Evolutionary conservation across 1,284 basidiomycete genomes (phyloP).

Genomic region (Malassezia nana): DNA sequence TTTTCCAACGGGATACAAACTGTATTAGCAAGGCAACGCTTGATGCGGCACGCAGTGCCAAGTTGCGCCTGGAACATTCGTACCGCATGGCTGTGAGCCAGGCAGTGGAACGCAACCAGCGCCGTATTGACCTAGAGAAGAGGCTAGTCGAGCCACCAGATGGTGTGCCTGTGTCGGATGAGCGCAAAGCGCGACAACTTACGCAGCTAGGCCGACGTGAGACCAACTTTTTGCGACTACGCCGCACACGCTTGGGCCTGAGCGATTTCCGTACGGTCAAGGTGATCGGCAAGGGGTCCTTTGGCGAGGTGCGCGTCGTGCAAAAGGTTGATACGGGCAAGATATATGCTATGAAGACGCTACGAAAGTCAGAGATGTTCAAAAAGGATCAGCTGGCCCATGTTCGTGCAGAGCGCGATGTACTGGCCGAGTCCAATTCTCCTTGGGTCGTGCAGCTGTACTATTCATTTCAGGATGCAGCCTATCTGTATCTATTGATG

Average conservation of each 20-base stretch:
- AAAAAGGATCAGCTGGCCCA: constrained; percentile 97
- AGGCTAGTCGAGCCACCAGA: constrained; percentile 54
- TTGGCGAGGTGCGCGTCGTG: constrained; percentile 90
- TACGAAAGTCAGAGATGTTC: constrained; percentile 97
- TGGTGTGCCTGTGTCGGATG: constrained; percentile 53
- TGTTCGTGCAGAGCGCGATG: constrained; percentile 94
- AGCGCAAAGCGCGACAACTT: constrained; percentile 81
- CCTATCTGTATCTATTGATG: constrained; percentile 96
- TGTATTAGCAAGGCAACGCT: constrained; percentile 78
- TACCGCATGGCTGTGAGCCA: constrained; percentile 92
- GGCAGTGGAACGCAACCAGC: constrained; percentile 74
- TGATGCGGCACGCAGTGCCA: constrained; percentile 85
- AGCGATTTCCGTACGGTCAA: constrained; percentile 93
- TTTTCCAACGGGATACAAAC: constrained; percentile 77
- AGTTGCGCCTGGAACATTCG: constrained; percentile 92
- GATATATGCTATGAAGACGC: constrained; percentile 98
- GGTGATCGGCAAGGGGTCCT: constrained; percentile 97
- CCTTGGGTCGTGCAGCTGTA: constrained; percentile 96
- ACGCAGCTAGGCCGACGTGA: constrained; percentile 81
- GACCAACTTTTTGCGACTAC: constrained; percentile 65
- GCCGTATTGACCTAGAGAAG: constrained; percentile 84
- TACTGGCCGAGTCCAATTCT: constrained; percentile 92
- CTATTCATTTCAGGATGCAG: constrained; percentile 95
- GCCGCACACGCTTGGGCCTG: constrained; percentile 82
- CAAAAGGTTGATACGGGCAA: constrained; percentile 95